Evolutionary conservation across 176 grass and related monocot genomes (phyloP), one percentile per base, ranked within the genome.

Genomic region (Phoenix roebelenii): DNA sequence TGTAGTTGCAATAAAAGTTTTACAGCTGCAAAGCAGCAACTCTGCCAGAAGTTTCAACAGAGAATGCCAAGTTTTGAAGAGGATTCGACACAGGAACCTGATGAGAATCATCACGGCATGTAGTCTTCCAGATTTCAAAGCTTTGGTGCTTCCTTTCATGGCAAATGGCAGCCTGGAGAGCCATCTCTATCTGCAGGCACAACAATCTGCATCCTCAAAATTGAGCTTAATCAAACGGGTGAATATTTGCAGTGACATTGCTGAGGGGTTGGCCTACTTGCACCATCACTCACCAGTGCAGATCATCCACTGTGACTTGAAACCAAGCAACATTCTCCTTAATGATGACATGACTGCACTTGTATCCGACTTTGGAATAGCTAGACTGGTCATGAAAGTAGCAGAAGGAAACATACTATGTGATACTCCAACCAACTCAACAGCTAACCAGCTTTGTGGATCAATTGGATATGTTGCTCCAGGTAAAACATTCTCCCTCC

Each of bases 321-420:
- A 95, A 67, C 90, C 90, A 0, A 89, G 90, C 71, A 95, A 95
- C 58, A 80, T 95, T 24, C 85, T 95, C 50, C 72, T 95, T 60
- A 90, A 95, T 54, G 90, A 90, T 28, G 86, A 95, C 68, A 95
- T 95, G 90, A 95, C 86, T 4, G 90, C 90, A 3, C 77, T 95
- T n/a, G 86, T 95, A 29, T 95, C 86, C 0, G 90, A 95, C 64
- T 95, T 95, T 23, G 65, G 65, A 44, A 68, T 68, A 22, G 25
- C 65, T 0, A 68, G 52, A 22, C 23, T 68, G 65, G 65, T 57
- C 5, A 57, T 55, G 51, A 39, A 17, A 14, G 18, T 39, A 7
- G 52, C 35, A 56, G 65, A 55, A 68, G 52, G 25, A 16, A 56
- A 54, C 25, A 39, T 26, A 0, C 4, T 6, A 18, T 0, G 14